Base-by-base conservation (phyloP, 257 asterid genomes). In the Penstemon barbatus region DNA sequence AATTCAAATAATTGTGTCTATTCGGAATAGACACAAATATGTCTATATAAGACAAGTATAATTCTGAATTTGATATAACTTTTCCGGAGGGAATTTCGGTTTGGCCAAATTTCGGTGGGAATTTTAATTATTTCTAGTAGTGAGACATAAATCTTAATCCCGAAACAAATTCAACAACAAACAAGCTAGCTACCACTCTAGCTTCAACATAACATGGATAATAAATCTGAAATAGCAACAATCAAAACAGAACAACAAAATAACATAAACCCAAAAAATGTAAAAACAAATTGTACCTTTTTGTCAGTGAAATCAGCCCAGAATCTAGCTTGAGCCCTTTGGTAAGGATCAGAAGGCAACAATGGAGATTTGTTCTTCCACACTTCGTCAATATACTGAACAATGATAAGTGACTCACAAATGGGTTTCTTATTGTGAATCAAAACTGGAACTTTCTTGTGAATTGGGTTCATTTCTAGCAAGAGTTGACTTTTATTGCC, bases 381-480 rank as follows among this genome's bases (percentile, higher is more conserved):
- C 25, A 72, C 45, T 7, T 72, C 67, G 38, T 72, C 71, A 11
- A 72, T 57, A 18, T 72, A 72, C 19, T 72, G 61, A 11, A 72
- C 54, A 46, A 65, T 65, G 7, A 44, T 72, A 6, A 42, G 15
- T 0, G 71, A 72, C 48, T 72, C 77, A 56, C 77, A 72, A 2
- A 65, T 41, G 13, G 71, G 71, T n/a, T 63, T 72, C 0, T 57
- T 76, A 25, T 80, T 77, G 45, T 77, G 85, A 53, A 80, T 69
- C 55, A 76, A 12, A n/a, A 79, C 77, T 2, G 84, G 84, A 37
- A 76, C 52, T 74, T 81, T 74, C 78, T 81, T 69, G 73, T 76
- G 77, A 69, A 81, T 56, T 19, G 86, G 86, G 80, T 83, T 83
- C 81, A 72, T 71, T 59, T 77, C 45, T 0, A 82, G 68, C 2